Base-by-base conservation (phyloP, 2,329 filamentous ascomycete species). In the Apiospora kogelbergensis region DNA sequence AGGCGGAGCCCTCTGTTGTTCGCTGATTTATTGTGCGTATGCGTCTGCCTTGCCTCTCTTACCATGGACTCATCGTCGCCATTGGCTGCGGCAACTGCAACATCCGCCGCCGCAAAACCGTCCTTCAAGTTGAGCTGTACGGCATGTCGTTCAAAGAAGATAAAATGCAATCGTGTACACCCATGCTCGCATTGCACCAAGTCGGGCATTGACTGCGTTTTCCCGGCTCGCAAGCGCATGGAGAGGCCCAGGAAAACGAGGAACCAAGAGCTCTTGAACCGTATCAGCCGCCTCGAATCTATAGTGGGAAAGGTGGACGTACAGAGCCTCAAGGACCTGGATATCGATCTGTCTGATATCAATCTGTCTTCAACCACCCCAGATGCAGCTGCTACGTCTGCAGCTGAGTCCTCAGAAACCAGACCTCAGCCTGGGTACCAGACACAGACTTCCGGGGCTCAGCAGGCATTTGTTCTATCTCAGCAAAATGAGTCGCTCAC, bases 91-190 rank as follows among this genome's bases (percentile, higher is more conserved):
- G 15, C 53, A 9, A 37, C 30, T 13, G 11, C 53, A 20, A 37
- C 53, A 11, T 60, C 53, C 7, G 24, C 30, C 22, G 22, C 65
- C 9, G 17, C 65, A 17, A 40, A 30, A 17, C 33, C 69, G 15
- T 64, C 46, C 17, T 66, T 67, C 46, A 69, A 69, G n/a, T 76
- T 85, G 63, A 84, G 82, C 45, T 92, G 90, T 74, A 82, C 88
- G 6, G 82, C 84, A n/a, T 92, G 90, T 73, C 88, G 90, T 70
- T 85, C 87, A 71, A 85, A 88, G 71, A 91, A 90, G 75, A 81
- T 90, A 60, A 89, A 86, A 72, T 91, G 89, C 78, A 84, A 88
- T 74, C 84, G 86, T 71, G 79, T 81, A 44, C 81, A 84, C 70
- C 89, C 88, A 6, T 91, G 89, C 75, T 76, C 79, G 7, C 84